Conservation (phyloP, 805 yeast species). For the Lachancea sp. region DNA sequence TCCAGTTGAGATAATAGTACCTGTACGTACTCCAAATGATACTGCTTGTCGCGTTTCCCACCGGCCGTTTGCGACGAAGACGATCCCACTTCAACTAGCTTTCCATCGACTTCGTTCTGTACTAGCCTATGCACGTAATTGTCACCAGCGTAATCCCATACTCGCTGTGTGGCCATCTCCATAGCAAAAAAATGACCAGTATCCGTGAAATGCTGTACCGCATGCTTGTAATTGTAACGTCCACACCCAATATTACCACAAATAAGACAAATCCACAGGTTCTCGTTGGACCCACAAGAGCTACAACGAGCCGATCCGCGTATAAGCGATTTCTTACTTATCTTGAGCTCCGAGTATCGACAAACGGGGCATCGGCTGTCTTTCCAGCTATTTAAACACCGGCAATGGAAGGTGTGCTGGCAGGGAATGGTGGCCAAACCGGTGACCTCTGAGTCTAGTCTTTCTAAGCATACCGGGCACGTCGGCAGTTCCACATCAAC, state of each 20-base stretch:
- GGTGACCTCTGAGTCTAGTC: slow-evolving; percentile 74
- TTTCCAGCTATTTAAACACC: slow-evolving; percentile 79
- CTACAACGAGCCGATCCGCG: slow-evolving; percentile 41
- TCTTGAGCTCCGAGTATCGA: slow-evolving; percentile 54
- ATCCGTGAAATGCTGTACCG: slow-evolving; percentile 68
- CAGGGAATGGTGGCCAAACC: slow-evolving; percentile 86
- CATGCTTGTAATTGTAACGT: slow-evolving; percentile 78
- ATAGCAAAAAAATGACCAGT: slow-evolving; percentile 87
- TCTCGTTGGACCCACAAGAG: slow-evolving; percentile 51
- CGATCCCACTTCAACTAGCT: slow-evolving; percentile 68
- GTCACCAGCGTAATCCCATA: slow-evolving; percentile 93
- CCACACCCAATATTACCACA: slow-evolving; percentile 95
- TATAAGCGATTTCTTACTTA: slow-evolving; percentile 17
- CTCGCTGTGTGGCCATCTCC: slow-evolving; percentile 78
- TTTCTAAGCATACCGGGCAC: slow-evolving; percentile 87
- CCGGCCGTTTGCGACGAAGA: slow-evolving; percentile 7
- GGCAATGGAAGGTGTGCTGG: slow-evolving; percentile 89
- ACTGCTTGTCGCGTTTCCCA: slow-evolving; percentile 42
- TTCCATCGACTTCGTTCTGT: slow-evolving; percentile 84
- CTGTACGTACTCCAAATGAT: slow-evolving; percentile 76
- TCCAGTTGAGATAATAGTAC: slow-evolving; percentile 73
- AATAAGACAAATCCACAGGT: slow-evolving; percentile 81
- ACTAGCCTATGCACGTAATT: slow-evolving; percentile 80
- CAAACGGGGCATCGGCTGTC: slow-evolving; percentile 91
- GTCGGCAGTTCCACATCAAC: slow-evolving; percentile 65